Evolutionary conservation across 177 flowering plant species (phyloP), one percentile per base, ranked within the genome.

Genomic region (Vitis hybrid): DNA sequence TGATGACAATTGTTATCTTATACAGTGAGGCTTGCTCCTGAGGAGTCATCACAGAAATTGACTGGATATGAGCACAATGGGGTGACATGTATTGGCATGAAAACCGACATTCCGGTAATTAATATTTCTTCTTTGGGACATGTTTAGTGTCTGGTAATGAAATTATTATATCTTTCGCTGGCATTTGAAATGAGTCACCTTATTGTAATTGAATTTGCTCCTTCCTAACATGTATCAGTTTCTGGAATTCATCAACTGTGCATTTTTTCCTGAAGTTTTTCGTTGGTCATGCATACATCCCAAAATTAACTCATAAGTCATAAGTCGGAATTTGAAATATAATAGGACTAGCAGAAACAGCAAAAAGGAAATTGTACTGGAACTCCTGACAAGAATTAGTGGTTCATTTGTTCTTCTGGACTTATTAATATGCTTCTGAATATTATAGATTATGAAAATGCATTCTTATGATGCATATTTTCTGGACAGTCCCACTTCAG

Each of bases 21-120:
- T 79, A 66, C 84, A 93, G 97, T 96, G 87, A 93, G 99, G 84
- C 97, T 96, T 79, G 97, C 98, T 75, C 97, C 97, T 16, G 99
- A 93, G 82, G 97, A 88, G 72, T 77, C 78, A 65, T 96, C 99
- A 55, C 56, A 19, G 32, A 77, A 82, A 18, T 80, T 96, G 81
- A 91, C 97, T 71, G 98, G 99, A 73, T 96, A 76, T 77, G 97
- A 79, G 81, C 99, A 87, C 83, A 96, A 96, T 80, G 98, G 80
- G n/a, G 98, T 96, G 49, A 93, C 99, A 60, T 93, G 98, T 80
- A 67, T 96, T 70, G 98, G 95, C 84, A 92, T 91, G 98, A 89
- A 87, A 68, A 93, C 95, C 35, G 94, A 90, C 64, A 90, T 96
- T 74, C 99, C 99, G 83, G 98, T 93, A 84, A 78, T 52, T 64